Conservation (phyloP, 495 filamentous ascomycete species). For the Penicillium riverlandense region DNA sequence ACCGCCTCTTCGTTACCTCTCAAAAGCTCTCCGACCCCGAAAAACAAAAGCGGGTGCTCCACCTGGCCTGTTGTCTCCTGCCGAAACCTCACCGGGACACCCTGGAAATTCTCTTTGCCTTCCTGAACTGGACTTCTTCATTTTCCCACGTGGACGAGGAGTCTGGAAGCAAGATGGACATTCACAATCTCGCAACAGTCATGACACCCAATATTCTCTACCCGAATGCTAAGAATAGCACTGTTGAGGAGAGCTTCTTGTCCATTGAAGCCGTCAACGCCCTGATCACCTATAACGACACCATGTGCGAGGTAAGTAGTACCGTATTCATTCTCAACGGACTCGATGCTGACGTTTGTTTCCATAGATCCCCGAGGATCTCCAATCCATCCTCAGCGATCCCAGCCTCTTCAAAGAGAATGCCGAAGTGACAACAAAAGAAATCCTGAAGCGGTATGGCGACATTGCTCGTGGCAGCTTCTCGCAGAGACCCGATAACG, state of each 20-base stretch:
- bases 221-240: constrained; percentile 58
- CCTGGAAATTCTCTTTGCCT: constrained; percentile 89
- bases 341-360: constrained; percentile 9
- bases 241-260: constrained; percentile 76
- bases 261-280: constrained; percentile 88
- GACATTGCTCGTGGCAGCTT: constrained; percentile 59
- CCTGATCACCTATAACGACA: constrained; percentile 86
- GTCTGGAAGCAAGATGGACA: constrained; percentile 95
- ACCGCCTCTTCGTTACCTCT: constrained; percentile 81
- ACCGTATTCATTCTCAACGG: not conserved
- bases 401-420: constrained; percentile 69
- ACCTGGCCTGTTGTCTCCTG: constrained; percentile 87
- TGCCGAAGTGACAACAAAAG: constrained; percentile 89
- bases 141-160: constrained; percentile 95
- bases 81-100: constrained; percentile 91
- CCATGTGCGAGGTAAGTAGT: constrained; percentile 85
- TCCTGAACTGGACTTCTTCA: constrained; percentile 96
- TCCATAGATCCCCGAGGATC: constrained; percentile 79
- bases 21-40: constrained; percentile 85
- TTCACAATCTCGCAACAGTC: constrained; percentile 96
- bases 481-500: constrained; percentile 49
- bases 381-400: constrained; percentile 79
- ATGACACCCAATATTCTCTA: constrained; percentile 94
- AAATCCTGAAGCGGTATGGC: constrained; percentile 85
- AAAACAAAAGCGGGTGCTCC: constrained; percentile 75